Conservation (phyloP, 1,284 basidiomycete genomes). For the Dichomitus squalens region DNA sequence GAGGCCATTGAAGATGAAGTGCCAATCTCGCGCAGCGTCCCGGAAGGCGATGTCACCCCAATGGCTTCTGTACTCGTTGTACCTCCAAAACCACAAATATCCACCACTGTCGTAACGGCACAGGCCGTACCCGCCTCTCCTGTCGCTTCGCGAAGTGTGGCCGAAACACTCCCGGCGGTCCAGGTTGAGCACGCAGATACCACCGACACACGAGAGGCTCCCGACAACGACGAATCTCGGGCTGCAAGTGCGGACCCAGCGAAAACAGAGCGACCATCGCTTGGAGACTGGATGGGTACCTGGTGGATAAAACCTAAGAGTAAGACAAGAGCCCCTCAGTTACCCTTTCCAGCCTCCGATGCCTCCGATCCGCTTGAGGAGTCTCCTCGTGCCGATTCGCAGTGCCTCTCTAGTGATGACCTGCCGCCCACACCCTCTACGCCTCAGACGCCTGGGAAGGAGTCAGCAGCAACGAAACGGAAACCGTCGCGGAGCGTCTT, state of each 20-base stretch:
- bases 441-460: slow-evolving; percentile 6
- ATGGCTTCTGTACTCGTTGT: slow-evolving; percentile 14
- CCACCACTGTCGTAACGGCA: slow-evolving; percentile 11
- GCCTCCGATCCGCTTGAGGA: slow-evolving; percentile 22
- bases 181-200: background rate
- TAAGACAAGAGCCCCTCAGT: slow-evolving; percentile 23
- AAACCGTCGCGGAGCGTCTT: slow-evolving; percentile 65
- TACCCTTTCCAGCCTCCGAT: slow-evolving; percentile 16
- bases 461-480: slow-evolving; percentile 33
- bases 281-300: slow-evolving; percentile 69
- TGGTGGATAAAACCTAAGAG: slow-evolving; percentile 54
- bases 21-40: slow-evolving; percentile 33
- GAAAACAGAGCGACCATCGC: slow-evolving; percentile 30
- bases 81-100: slow-evolving; percentile 7
- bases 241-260: background rate
- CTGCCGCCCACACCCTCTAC: slow-evolving; percentile 17
- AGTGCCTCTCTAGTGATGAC: slow-evolving; percentile 13
- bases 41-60: slow-evolving; percentile 35
- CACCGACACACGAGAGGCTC: background rate
- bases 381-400: background rate
- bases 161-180: background rate
- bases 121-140: slow-evolving; percentile 9
- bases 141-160: background rate
- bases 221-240: background rate
- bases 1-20: slow-evolving; percentile 73